These are phyloP conservation scores for Alternaria alternata DNA, from an alignment of 2,329 filamentous ascomycete species.

Conservation along the genomic window DNA sequence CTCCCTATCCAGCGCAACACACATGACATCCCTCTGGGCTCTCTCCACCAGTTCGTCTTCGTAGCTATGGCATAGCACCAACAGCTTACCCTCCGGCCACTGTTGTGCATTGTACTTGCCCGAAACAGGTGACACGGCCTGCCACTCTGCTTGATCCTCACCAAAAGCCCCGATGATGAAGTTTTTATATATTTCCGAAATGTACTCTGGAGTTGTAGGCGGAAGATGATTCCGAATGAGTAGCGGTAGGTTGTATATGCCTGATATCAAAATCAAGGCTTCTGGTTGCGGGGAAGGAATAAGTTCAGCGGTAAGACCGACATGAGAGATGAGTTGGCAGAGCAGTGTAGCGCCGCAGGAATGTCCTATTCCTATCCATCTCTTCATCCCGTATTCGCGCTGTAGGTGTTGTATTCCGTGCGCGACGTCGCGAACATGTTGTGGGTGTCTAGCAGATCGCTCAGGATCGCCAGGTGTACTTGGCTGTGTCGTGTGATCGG, in stretches of 20 bases:
- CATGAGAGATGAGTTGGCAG: constrained; percentile 59
- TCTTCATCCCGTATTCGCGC: constrained; percentile 54
- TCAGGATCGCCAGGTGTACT: constrained; percentile 56
- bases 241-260: constrained; percentile 71
- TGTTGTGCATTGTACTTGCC: constrained; percentile 51
- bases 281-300: constrained; percentile 18
- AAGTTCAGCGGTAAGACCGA: constrained; percentile 17
- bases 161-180: constrained; percentile 72
- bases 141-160: constrained; percentile 28
- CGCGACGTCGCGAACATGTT: constrained; percentile 67
- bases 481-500: constrained; percentile 55
- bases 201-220: constrained; percentile 25
- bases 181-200: constrained; percentile 62
- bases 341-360: constrained; percentile 70
- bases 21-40: constrained; percentile 68
- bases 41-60: constrained; percentile 61
- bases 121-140: constrained; percentile 61
- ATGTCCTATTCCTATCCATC: constrained; percentile 68
- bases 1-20: constrained; percentile 56
- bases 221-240: constrained; percentile 58
- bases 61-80: constrained; percentile 57
- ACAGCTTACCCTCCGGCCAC: constrained; percentile 51
- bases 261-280: constrained; percentile 68
- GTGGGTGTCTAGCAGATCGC: constrained; percentile 64
- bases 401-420: constrained; percentile 62